Base-by-base conservation (phyloP, 306 rosid genomes). In the Cercis canadensis region DNA sequence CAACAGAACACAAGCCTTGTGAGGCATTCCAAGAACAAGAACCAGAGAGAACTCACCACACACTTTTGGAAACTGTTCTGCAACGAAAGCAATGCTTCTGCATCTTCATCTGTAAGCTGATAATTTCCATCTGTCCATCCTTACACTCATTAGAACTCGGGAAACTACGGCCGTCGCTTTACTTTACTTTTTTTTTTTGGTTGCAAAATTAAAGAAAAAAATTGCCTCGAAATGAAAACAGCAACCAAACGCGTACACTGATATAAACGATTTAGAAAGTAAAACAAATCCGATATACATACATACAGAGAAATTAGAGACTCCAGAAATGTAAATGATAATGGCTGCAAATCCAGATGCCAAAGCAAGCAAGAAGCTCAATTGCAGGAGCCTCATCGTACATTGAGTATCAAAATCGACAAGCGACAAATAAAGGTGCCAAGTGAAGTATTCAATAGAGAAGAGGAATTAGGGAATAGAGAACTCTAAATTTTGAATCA, bases 11-110 rank as follows among this genome's bases (percentile, higher is more conserved):
- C 17, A 63, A 1, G 5, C 49, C n/a, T n/a, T n/a, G n/a, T n/a
- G n/a, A n/a, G 14, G n/a, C 10, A 8, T 34, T 12, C 14, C 60
- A 33, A 69, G 0, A 3, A 14, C 41, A 14, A 55, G 47, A 58
- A 70, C 9, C 32, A 33, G 34, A 15, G 63, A n/a, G 34, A 66
- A 57, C 96, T 85, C 82, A 95, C 99, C 96, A 91, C 95, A 82
- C 97, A 95, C 78, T 89, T 84, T 76, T 87, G 87, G 75, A 95
- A 95, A 75, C 72, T 71, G 65, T 49, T 59, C 36, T 83, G 99
- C 65, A 95, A 77, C 37, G 85, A 81, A 60, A 80, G 82, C 90
- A 94, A 67, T 7, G 96, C 92, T 79, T 84, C 70, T 43, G 75
- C 59, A 66, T 95, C 99, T 67, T 85, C 86, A 32, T 87, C 84